phyloP scores from a whole-genome alignment of 2,329 filamentous ascomycete species.

The Bipolaris cookei region DNA sequence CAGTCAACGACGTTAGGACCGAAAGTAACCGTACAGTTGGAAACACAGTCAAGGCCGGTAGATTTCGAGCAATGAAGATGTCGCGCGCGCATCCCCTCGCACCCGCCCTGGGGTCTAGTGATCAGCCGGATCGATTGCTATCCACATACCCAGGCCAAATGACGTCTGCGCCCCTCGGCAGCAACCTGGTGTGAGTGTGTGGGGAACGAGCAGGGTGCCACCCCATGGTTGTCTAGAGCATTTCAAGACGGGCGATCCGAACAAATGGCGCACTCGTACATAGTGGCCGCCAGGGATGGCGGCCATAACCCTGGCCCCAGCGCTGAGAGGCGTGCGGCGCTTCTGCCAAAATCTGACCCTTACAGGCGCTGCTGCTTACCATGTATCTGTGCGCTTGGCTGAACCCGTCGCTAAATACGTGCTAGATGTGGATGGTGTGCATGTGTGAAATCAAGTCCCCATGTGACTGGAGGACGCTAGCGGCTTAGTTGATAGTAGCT shows the following conservation, averaged over 20 bases:
- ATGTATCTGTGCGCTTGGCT: conserved; percentile 10
- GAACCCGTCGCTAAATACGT: conserved; percentile 8
- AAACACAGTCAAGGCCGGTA: not conserved
- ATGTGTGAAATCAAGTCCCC: conserved; percentile 6
- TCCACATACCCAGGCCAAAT: conserved; percentile 1
- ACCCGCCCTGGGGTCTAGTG: not conserved
- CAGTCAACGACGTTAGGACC: conserved; percentile 1
- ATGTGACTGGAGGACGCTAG: conserved; percentile 15
- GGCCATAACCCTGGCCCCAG: conserved; percentile 29
- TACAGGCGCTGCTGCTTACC: conserved; percentile 8
- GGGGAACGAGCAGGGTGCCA: conserved; percentile 17
- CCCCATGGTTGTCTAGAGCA: conserved; percentile 22
- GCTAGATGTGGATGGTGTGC: conserved; percentile 6
- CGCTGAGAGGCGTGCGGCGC: conserved; percentile 19
- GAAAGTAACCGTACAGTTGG: not conserved
- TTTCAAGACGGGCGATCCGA: conserved; percentile 24
- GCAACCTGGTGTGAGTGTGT: conserved; percentile 13
- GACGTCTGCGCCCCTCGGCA: conserved; percentile 13
- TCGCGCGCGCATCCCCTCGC: not conserved
- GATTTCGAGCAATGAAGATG: not conserved
- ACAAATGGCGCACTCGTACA: conserved; percentile 22
- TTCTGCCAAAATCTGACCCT: conserved; percentile 8
- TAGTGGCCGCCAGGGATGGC: conserved; percentile 15
- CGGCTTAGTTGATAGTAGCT: conserved; percentile 10
- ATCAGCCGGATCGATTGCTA: conserved; percentile 1